phyloP scores from a whole-genome alignment of 768 basidiomycete species.

The Collybia mongolica region DNA sequence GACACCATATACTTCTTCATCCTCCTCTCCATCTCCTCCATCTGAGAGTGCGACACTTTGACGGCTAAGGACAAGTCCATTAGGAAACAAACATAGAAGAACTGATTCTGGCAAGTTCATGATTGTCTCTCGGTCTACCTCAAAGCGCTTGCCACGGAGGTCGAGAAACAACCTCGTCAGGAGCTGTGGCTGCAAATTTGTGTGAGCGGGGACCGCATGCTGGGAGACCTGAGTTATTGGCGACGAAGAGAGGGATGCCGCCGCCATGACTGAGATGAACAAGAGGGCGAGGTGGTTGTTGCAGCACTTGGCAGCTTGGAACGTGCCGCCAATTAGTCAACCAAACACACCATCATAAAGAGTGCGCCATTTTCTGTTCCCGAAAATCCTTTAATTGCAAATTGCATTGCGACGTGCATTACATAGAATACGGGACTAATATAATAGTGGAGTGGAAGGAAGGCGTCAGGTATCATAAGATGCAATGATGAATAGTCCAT shows the following conservation, averaged over 20 bases:
- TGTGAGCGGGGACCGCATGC: conserved; percentile 60
- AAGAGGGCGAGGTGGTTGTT: conserved; percentile 6
- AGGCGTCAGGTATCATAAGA: conserved; percentile 12
- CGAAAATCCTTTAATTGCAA: too few species aligned
- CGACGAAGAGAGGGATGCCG: conserved; percentile 41
- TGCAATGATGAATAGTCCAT: conserved; percentile 5
- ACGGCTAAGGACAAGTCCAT: conserved; percentile 90
- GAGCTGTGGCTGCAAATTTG: conserved; percentile 81
- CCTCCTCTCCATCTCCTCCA: conserved; percentile 73
- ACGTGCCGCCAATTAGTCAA: neutral
- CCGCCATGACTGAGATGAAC: conserved; percentile 28
- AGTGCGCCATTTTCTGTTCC: too few species aligned
- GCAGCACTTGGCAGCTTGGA: neutral
- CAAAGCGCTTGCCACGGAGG: conserved; percentile 86
- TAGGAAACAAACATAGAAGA: conserved; percentile 93
- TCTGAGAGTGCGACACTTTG: conserved; percentile 77
- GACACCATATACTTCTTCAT: conserved; percentile 93
- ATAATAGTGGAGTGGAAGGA: conserved; percentile 3
- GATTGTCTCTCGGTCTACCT: conserved; percentile 95
- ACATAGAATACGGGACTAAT: conserved; percentile 8
- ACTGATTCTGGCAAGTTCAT: conserved; percentile 99
- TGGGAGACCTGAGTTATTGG: conserved; percentile 65
- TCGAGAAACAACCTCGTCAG: conserved; percentile 89
- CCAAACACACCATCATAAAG: neutral
- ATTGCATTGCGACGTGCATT: conserved; percentile 2